phyloP scores from a whole-genome alignment of 495 filamentous ascomycete genomes.

The Pyrenula aspistea region DNA sequence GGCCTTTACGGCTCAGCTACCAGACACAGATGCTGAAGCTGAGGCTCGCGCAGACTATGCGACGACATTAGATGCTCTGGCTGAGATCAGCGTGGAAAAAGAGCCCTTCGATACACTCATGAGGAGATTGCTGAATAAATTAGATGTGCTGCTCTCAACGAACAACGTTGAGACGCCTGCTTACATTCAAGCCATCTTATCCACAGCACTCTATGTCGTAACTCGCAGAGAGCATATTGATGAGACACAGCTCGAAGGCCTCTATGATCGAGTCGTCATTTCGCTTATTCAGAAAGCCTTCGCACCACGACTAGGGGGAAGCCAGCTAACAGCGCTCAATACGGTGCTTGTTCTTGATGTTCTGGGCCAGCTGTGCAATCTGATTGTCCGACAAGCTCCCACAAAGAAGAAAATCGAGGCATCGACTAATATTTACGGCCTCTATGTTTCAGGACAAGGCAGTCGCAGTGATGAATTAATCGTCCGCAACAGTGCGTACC shows the following conservation, averaged over 20 bases:
- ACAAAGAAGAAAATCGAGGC: conserved; percentile 40
- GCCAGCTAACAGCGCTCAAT: conserved; percentile 31
- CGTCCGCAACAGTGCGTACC: conserved; percentile 14
- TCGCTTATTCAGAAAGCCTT: conserved; percentile 33
- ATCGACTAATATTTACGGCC: conserved; percentile 41
- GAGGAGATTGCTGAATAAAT: conserved; percentile 52
- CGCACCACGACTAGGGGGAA: conserved; percentile 24
- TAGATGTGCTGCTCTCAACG: conserved; percentile 45
- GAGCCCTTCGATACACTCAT: conserved; percentile 60
- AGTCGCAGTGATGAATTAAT: neutral
- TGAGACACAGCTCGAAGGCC: conserved; percentile 37
- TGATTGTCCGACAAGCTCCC: conserved; percentile 44
- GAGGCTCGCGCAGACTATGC: conserved; percentile 29
- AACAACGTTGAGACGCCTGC: conserved; percentile 31
- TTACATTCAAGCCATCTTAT: conserved; percentile 49
- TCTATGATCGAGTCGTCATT: conserved; percentile 50
- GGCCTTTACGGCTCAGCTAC: conserved; percentile 58
- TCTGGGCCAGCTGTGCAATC: conserved; percentile 49
- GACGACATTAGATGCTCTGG: conserved; percentile 53
- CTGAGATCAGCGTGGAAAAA: conserved; percentile 52
- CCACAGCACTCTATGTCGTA: conserved; percentile 55
- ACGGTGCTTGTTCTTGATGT: conserved; percentile 46
- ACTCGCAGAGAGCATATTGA: conserved; percentile 36
- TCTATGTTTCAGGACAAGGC: conserved; percentile 30
- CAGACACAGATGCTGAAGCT: conserved; percentile 38